Percentiles rank a stretch among this genome's conserved stretches.
These are phyloP conservation scores for Talaromyces sp. DNA, from an alignment of 2,329 filamentous ascomycete genomes.

Conservation along the genomic window DNA sequence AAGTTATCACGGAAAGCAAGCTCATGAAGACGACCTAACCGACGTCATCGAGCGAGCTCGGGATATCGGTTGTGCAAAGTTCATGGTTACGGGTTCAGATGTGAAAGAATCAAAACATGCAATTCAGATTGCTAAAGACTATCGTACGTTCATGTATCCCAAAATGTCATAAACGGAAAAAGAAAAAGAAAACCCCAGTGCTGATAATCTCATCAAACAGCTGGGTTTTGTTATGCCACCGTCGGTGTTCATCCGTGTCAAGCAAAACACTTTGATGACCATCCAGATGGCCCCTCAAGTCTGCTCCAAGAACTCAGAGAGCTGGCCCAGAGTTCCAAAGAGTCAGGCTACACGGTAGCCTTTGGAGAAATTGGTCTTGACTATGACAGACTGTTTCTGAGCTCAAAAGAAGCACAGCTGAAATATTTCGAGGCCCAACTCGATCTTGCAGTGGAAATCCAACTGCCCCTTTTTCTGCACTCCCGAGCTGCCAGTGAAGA, in stretches of 20 bases:
- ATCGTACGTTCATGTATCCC: slow-evolving; percentile 54
- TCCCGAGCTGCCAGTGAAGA: slow-evolving; percentile 81
- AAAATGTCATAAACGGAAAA: neutral
- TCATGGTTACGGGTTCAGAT: slow-evolving; percentile 92
- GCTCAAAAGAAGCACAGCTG: slow-evolving; percentile 71
- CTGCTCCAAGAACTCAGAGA: slow-evolving; percentile 56
- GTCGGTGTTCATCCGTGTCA: slow-evolving; percentile 92
- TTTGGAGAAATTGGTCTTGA: slow-evolving; percentile 96
- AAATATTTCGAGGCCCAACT: slow-evolving; percentile 83
- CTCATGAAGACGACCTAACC: slow-evolving; percentile 41
- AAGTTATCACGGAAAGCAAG: slow-evolving; percentile 72
- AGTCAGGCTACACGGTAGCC: slow-evolving; percentile 61
- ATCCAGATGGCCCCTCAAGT: slow-evolving; percentile 42
- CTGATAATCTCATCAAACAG: slow-evolving; percentile 37
- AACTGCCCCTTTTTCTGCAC: slow-evolving; percentile 87
- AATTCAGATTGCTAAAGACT: slow-evolving; percentile 65
- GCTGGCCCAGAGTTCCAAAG: slow-evolving; percentile 59
- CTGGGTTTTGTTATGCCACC: slow-evolving; percentile 79
- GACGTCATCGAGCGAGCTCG: slow-evolving; percentile 74
- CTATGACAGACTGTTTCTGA: slow-evolving; percentile 86
- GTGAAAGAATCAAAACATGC: slow-evolving; percentile 72
- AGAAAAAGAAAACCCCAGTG: neutral
- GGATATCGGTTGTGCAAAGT: slow-evolving; percentile 75
- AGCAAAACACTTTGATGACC: slow-evolving; percentile 68
- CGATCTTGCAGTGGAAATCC: slow-evolving; percentile 68